Base-by-base conservation (phyloP, 176 grass and related monocot species). In the Triticum dicoccoides region DNA sequence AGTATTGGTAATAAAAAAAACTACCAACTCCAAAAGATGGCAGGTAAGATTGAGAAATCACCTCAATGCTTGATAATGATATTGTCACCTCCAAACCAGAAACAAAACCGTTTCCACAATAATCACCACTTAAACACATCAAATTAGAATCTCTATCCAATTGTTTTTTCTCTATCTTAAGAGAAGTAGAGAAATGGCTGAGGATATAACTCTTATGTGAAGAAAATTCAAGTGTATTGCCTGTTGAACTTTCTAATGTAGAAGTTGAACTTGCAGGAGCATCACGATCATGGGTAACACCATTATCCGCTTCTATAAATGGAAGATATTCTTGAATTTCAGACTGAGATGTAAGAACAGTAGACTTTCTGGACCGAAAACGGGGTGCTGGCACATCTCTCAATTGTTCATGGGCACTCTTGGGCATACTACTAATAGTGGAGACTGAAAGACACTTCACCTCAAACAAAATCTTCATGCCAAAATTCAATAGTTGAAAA, bases 31-130 rank as follows among this genome's bases (percentile, higher is more conserved):
- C 75, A 83, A 69, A 86, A 70, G 61, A 76, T 24, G 62, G 30
- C 45, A 87, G 69, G 84, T 71, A 84, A 76, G 70, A 76, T 67
- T 47, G 67, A 83, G 80, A 35, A 18, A 69, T 77, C 38, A 91
- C 94, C 91, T 92, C 89, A 47, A 96, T 88, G 84, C 83, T 86
- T 69, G 91, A 91, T 61, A 96, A 52, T 75, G 89, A 86, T 39
- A 93, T 76, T 32, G 68, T 9, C 42, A 93, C 61, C 86, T 96
- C 89, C 71, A 96, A 91, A 86, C 94, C 94, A 84, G 89, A 91
- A 86, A 96, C 54, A 86, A 77, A 90, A 90, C 85, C 91, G 61
- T 34, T 88, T 81, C 94, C 94, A 69, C 81, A 80, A 91, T 91
- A 96, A 90, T 88, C 79, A 82, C 89, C 90, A 75, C 66, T 83